Conservation (phyloP, 2,329 filamentous ascomycete genomes). For the Coniochaeta prunicola region DNA sequence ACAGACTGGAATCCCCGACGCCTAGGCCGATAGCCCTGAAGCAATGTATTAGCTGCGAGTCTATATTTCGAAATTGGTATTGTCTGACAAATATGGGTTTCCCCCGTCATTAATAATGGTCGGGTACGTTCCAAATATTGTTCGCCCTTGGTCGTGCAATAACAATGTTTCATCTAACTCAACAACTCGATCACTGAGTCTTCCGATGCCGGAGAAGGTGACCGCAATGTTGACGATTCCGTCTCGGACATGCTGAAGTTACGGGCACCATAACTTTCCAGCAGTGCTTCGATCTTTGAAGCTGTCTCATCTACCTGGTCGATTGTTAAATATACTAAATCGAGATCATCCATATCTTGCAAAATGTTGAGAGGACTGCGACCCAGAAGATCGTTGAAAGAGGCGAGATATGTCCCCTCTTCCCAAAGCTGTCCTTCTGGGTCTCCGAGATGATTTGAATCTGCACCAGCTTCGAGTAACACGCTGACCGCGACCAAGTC, state of each 20-base stretch:
- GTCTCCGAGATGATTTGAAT: constrained; percentile 2
- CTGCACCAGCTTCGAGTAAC: constrained; percentile 5
- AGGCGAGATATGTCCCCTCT: background rate
- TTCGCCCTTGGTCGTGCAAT: too few relatives aligned
- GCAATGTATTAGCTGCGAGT: too few relatives aligned
- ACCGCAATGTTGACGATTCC: background rate
- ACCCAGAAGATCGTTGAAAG: background rate
- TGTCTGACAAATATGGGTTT: too few relatives aligned
- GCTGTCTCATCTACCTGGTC: background rate
- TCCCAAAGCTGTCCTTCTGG: background rate
- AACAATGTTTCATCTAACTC: too few relatives aligned
- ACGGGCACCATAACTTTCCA: background rate
- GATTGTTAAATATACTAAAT: too few relatives aligned
- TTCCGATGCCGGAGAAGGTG: background rate
- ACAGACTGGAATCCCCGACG: too few relatives aligned
- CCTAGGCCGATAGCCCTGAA: too few relatives aligned
- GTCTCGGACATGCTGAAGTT: background rate
- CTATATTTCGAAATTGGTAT: too few relatives aligned
- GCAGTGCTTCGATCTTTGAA: background rate
- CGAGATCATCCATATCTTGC: background rate
- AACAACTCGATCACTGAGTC: background rate
- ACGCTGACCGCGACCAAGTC: background rate
- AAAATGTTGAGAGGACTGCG: background rate
- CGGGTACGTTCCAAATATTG: too few relatives aligned
- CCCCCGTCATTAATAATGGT: too few relatives aligned